Evolutionary conservation across 148 eudicot species (phyloP), one percentile per base, ranked within the genome.

Genomic region (Agrostemma githago): DNA sequence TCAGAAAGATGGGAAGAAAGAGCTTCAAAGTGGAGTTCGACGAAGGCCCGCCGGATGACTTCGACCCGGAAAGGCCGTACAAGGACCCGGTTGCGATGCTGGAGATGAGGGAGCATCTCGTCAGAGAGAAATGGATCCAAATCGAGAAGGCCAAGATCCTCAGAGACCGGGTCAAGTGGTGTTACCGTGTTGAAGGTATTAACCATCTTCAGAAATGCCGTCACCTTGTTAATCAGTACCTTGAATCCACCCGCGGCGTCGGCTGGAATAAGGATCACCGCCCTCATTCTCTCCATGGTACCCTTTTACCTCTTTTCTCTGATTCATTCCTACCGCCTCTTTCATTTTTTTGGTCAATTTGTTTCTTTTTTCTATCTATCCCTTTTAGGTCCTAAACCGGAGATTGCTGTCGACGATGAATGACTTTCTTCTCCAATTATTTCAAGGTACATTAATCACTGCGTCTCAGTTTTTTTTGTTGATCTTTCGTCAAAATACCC

Each of bases 1-100:
- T 14, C 42, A 74, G 68, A 74, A 46, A 89, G 34, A 26, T 91
- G 98, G 98, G 87, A 9, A 74, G 98, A 66, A 93, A 89, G 83
- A 91, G 83, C 84, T 62, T 14, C 66, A 83, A 79, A 53, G 88
- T 80, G 3, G 86, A 71, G 69, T 85, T 93, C 82, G 89, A 93
- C 59, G 98, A 93, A n/a, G 83, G 83, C 4, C 86, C 97, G 0
- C 97, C 98, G 34, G 98, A 91, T 43, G 91, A 93, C 71, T 93
- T 91, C 89, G 98, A 93, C 78, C 95, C 97, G 73, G 89, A 74
- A 59, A 65, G 85, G 51, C 98, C 98, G 53, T 93, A 93, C 89
- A 89, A 91, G 88, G 98, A 93, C 77, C 97, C 98, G 19, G 98
- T 93, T 7, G 98, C 98, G 54, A 85, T 88, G 91, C 86, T 93